Percentiles rank a stretch among this genome's conserved stretches.
These are phyloP conservation scores for Amoeboaphelidium protococcarum DNA, from an alignment of 371 early-diverging fungal species.

Conservation along the genomic window DNA sequence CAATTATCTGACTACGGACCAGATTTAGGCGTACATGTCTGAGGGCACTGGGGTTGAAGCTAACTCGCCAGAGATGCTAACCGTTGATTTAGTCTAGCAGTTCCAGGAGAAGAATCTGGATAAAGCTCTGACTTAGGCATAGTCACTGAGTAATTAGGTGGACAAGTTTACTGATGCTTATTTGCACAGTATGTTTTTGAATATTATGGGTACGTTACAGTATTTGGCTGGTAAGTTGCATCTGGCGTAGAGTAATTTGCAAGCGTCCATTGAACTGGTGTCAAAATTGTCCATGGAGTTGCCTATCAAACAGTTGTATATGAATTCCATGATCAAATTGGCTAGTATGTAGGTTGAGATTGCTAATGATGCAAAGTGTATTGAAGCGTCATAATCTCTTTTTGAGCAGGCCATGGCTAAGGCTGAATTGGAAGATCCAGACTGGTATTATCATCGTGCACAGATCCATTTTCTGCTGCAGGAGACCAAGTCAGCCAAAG, in stretches of 20 bases:
- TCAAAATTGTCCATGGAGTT: too few relatives aligned
- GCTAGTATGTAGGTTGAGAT: constrained; percentile 67
- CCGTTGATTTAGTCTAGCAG: too few relatives aligned
- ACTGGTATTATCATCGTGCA: constrained; percentile 45
- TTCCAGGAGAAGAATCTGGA: too few relatives aligned
- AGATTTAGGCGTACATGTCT: constrained; percentile 6
- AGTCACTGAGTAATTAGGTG: too few relatives aligned
- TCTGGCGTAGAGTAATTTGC: constrained; percentile 37
- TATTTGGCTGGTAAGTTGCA: constrained; percentile 58
- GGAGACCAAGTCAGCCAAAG: background rate
- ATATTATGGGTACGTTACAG: constrained; percentile 56
- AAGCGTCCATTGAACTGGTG: constrained; percentile 48
- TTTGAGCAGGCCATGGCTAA: constrained; percentile 23
- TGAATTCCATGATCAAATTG: constrained; percentile 60
- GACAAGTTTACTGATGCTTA: too few relatives aligned
- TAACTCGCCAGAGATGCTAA: constrained; percentile 18
- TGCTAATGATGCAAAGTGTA: background rate
- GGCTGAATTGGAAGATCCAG: constrained; percentile 34
- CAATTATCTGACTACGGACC: constrained; percentile 8
- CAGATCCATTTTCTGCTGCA: background rate
- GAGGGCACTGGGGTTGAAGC: constrained; percentile 2
- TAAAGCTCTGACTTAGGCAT: too few relatives aligned
- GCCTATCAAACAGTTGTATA: constrained; percentile 2
- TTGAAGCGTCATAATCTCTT: background rate
- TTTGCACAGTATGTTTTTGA: constrained; percentile 8